Conservation (phyloP, 2,329 filamentous ascomycete species). For the Cercospora nicotianae region DNA sequence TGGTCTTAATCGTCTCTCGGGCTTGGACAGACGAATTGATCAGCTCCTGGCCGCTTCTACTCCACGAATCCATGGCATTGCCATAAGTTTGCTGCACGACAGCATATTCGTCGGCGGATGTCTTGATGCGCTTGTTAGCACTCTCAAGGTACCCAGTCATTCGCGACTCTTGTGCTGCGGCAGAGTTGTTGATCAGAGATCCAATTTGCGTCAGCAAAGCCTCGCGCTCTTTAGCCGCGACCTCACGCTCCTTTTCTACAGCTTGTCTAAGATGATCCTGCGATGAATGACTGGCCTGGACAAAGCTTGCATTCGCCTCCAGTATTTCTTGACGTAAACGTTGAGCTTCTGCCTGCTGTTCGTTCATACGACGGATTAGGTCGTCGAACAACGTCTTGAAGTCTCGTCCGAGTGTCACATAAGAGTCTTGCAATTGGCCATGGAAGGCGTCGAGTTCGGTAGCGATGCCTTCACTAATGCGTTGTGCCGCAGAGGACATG, state of each 20-base stretch:
- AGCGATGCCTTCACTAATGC: constrained; percentile 85
- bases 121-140: constrained; percentile 56
- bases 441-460: constrained; percentile 84
- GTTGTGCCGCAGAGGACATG: constrained; percentile 78
- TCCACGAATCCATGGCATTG: constrained; percentile 73
- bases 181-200: constrained; percentile 71
- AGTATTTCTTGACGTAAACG: constrained; percentile 70
- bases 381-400: constrained; percentile 85
- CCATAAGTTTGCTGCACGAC: constrained; percentile 64
- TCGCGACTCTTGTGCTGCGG: constrained; percentile 70
- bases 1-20: constrained; percentile 74
- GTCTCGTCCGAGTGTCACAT: constrained; percentile 77
- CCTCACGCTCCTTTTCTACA: constrained; percentile 73
- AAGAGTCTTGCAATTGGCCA: constrained; percentile 78
- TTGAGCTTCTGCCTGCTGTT: constrained; percentile 76
- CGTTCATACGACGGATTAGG: constrained; percentile 69
- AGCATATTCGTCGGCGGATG: constrained; percentile 54
- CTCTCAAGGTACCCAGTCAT: constrained; percentile 64
- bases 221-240: constrained; percentile 71
- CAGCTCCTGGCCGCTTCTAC: constrained; percentile 65
- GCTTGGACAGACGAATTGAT: constrained; percentile 71
- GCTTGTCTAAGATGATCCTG: constrained; percentile 67
- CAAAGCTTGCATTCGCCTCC: constrained; percentile 65
- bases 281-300: constrained; percentile 67
- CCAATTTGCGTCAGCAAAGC: constrained; percentile 75